phyloP scores from a whole-genome alignment of 768 basidiomycete genomes.

The Podaxis carcinomalis region DNA sequence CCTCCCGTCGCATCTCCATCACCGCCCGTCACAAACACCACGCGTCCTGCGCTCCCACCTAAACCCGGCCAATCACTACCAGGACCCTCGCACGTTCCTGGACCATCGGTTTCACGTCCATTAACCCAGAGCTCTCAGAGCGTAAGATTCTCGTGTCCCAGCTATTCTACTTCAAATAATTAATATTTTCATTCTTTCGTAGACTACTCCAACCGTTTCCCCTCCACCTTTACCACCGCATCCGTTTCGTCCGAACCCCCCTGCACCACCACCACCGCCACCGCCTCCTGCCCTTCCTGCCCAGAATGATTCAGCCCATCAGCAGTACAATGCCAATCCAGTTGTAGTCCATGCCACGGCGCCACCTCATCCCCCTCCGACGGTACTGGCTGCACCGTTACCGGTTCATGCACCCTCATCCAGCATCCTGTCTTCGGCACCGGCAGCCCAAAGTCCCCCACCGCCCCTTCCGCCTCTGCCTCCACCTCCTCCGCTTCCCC shows the following conservation, averaged over 20 bases:
- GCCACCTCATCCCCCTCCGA: conserved; percentile 8
- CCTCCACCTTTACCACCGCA: conserved; percentile 1
- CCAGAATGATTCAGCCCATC: not conserved
- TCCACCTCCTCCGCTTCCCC: conserved; percentile 12
- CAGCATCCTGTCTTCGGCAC: conserved; percentile 3
- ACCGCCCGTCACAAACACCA: not conserved
- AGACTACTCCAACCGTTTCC: conserved; percentile 5
- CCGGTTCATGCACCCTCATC: conserved; percentile 1
- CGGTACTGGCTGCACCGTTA: not conserved
- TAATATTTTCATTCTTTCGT: not conserved
- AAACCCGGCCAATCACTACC: conserved; percentile 33
- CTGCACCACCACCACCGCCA: conserved; percentile 10
- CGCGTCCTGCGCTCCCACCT: conserved; percentile 11
- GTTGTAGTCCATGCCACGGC: not conserved
- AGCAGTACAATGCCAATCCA: not conserved
- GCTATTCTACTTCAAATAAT: not conserved
- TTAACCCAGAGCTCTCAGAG: not conserved
- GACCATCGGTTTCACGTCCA: conserved; percentile 15
- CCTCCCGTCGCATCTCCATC: conserved; percentile 2
- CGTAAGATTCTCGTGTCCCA: not conserved
- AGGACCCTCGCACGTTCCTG: not conserved
- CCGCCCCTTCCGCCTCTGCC: conserved; percentile 8
- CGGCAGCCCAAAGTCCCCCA: not conserved
- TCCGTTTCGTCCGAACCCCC: conserved; percentile 1
- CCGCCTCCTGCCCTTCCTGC: not conserved